Evolutionary conservation across 179 eudicot species (phyloP).

Genomic region (Spergularia azorica): DNA sequence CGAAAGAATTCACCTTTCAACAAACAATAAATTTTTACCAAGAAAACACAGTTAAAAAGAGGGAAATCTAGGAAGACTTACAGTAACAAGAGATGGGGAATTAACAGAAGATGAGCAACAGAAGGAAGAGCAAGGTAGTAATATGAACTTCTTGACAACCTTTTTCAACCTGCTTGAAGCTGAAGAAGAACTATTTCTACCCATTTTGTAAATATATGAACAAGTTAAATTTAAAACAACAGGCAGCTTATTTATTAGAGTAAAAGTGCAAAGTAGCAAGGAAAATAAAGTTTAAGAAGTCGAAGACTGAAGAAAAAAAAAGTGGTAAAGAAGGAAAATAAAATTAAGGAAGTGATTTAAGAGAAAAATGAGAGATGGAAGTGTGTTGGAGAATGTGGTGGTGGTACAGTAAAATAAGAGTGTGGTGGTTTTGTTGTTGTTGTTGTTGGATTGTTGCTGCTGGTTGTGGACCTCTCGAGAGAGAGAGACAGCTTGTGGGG

Average conservation of each 20-base stretch:
- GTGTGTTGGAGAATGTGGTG: neutral
- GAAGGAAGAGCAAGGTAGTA: constrained; percentile 36
- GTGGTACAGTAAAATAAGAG: too few species aligned
- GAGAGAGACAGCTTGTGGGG: neutral
- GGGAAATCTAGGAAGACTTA: constrained; percentile 9
- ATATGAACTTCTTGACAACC: constrained; percentile 25
- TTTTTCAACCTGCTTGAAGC: constrained; percentile 37
- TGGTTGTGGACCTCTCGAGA: neutral
- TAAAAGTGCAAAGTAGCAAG: constrained; percentile 21
- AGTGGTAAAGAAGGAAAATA: neutral
- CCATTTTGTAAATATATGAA: neutral
- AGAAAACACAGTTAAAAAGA: neutral
- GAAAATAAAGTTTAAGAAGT: neutral
- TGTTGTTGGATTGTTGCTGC: neutral
- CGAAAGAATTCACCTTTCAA: neutral
- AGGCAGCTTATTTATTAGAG: neutral
- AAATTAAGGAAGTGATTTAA: neutral
- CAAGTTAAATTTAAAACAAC: too few species aligned
- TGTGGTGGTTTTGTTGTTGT: neutral
- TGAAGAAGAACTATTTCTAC: constrained; percentile 21
- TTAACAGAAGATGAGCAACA: constrained; percentile 19
- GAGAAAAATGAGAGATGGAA: too few species aligned
- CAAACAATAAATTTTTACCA: neutral
- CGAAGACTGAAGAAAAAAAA: neutral
- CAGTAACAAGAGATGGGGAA: neutral